phyloP scores from a whole-genome alignment of 1,139 yeast genomes.

The Hyphopichia pseudoburtonii region DNA sequence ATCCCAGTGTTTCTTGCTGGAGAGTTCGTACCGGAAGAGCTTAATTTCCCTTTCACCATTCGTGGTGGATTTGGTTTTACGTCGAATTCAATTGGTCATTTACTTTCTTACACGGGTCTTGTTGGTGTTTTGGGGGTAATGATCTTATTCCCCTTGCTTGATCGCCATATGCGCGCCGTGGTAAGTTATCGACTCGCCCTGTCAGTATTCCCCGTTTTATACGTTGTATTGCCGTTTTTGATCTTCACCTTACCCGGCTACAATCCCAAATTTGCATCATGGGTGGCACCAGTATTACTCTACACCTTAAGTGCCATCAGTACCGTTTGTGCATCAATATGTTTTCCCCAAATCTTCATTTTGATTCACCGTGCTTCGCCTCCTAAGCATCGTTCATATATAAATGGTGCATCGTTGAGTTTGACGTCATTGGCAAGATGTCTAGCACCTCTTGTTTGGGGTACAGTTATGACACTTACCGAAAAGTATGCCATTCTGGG shows the following conservation, averaged over 20 bases:
- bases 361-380: conserved; percentile 51
- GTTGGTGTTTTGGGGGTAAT: conserved; percentile 54
- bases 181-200: conserved; percentile 43
- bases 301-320: conserved; percentile 28
- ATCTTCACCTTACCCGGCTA: conserved; percentile 42
- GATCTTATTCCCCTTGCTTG: conserved; percentile 55
- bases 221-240: conserved; percentile 49
- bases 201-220: conserved; percentile 46
- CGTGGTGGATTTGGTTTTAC: conserved; percentile 35
- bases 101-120: conserved; percentile 57
- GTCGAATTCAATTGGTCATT: conserved; percentile 51
- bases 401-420: conserved; percentile 51
- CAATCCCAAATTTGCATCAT: conserved; percentile 22
- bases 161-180: conserved; percentile 48
- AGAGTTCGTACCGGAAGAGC: conserved; percentile 29
- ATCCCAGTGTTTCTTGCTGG: conserved; percentile 60
- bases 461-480: conserved; percentile 51
- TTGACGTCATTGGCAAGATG: conserved; percentile 57
- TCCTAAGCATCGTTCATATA: conserved; percentile 47
- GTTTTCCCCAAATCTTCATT: conserved; percentile 14
- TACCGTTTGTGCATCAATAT: conserved; percentile 10
- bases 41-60: conserved; percentile 38
- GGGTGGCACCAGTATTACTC: conserved; percentile 22
- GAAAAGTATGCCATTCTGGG: conserved; percentile 45
- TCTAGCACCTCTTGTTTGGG: conserved; percentile 62